A percentile compares a stretch with the other conserved stretches of the same genome.
phyloP scores from a whole-genome alignment of 768 basidiomycete species.

The Daedaleopsis sinensis region DNA sequence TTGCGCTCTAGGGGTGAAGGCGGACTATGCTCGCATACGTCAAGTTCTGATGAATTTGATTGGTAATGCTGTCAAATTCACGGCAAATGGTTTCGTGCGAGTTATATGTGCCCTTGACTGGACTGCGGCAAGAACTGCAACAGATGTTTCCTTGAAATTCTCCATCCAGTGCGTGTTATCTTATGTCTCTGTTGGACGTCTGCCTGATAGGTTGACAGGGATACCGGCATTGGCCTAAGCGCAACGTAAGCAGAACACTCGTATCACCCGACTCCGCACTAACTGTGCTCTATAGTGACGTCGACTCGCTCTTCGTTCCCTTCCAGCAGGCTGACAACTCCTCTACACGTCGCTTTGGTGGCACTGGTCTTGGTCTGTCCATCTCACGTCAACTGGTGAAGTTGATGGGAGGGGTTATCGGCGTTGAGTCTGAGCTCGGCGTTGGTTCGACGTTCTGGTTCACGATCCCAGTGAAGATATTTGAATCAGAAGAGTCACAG shows the following conservation, averaged over 20 bases:
- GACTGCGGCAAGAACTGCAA: conserved; percentile 33
- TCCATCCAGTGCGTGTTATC: conserved; percentile 54
- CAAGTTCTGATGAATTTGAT: conserved; percentile 82
- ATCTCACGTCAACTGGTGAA: conserved; percentile 77
- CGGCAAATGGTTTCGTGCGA: conserved; percentile 61
- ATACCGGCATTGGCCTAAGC: conserved; percentile 74
- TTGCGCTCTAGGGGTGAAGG: conserved; percentile 57
- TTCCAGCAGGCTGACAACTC: conserved; percentile 83
- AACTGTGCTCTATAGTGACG: conserved; percentile 44
- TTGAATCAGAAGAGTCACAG: conserved; percentile 55
- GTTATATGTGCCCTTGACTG: conserved; percentile 62
- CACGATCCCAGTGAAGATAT: conserved; percentile 66
- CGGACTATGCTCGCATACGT: conserved; percentile 73
- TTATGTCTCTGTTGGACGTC: neutral
- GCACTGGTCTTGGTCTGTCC: conserved; percentile 75
- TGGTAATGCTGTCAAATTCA: conserved; percentile 80
- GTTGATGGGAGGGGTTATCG: conserved; percentile 76
- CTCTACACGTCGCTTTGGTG: conserved; percentile 74
- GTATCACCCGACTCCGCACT: neutral
- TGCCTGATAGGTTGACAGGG: conserved; percentile 40
- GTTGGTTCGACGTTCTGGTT: conserved; percentile 76
- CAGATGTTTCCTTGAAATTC: conserved; percentile 61
- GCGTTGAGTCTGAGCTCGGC: conserved; percentile 65
- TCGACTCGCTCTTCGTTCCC: conserved; percentile 69
- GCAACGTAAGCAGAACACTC: conserved; percentile 29